Evolutionary conservation across 2,329 filamentous ascomycete genomes (phyloP), one percentile per base, ranked within the genome.

Genomic region (Microdochium paspali): DNA sequence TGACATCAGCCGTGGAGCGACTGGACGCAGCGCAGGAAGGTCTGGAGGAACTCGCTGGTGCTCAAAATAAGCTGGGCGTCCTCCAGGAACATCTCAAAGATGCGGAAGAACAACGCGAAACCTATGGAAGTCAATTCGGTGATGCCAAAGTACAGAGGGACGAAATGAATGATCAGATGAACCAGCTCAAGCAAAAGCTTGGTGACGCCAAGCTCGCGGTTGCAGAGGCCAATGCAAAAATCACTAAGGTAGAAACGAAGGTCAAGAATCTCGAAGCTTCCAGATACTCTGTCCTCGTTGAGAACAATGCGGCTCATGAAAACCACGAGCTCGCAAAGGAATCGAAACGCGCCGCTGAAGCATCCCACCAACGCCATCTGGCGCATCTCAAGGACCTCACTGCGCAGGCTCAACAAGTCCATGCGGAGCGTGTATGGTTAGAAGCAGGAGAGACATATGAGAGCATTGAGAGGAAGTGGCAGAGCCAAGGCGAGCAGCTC

Each of bases 31-130:
- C 76, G 44, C 57, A 77, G 26, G 77, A 80, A 47, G 78, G 80
- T 42, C 72, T 94, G 32, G 82, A 88, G 51, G 73, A 69, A 24
- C 78, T 79, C 44, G 77, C 86, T 50, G 83, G 84, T 3, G 79
- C 81, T 47, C 87, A 89, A 58, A 82, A 79, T 44, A 74, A 75
- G 46, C 68, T 91, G 1, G 75, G 81, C 43, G 67, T 68, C 12
- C 68, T 89, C 2, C 76, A 76, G 47, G 64, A 69, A 15, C 70
- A 79, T 44, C 72, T 94, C 1, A 65, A 70, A 48, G 77, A 82
- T 7, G 61, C 63, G 2, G 62, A 73, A 51, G 63, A 66, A 12
- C 59, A 68, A 35, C 58, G 68, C 21, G 66, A 73, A 1, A 70
- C 74, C 44, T 69, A 76, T 24, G 75, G 81, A 59, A 58, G 66